Conservation (phyloP, 805 yeast species). For the Candida tibetensis region DNA sequence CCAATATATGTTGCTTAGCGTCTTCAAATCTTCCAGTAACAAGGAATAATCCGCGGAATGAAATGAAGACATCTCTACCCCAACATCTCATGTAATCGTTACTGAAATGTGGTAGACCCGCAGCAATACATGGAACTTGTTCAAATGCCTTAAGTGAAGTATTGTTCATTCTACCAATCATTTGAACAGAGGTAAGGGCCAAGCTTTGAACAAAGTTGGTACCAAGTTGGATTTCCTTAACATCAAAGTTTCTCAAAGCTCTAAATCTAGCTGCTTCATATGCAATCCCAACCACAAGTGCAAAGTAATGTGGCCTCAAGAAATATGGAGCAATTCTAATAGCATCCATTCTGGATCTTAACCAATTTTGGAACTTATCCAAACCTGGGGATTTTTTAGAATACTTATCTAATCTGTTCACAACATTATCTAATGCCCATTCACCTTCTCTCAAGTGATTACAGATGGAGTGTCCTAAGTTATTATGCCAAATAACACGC, state of each 20-base stretch:
- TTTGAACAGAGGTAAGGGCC: slow-evolving; percentile 80
- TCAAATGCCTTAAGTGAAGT: slow-evolving; percentile 72
- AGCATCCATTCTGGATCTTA: slow-evolving; percentile 58
- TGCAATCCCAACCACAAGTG: slow-evolving; percentile 74
- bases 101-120: slow-evolving; percentile 94
- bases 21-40: slow-evolving; percentile 76
- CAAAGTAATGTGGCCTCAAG: slow-evolving; percentile 83
- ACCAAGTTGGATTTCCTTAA: slow-evolving; percentile 52
- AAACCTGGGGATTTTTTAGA: slow-evolving; percentile 46
- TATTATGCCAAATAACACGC: slow-evolving; percentile 60
- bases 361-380: slow-evolving; percentile 63
- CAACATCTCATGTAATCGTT: slow-evolving; percentile 92
- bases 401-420: slow-evolving; percentile 59
- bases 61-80: slow-evolving; percentile 95
- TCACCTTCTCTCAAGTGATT: slow-evolving; percentile 75
- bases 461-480: slow-evolving; percentile 81
- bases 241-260: slow-evolving; percentile 54
- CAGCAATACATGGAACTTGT: slow-evolving; percentile 77
- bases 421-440: slow-evolving; percentile 86
- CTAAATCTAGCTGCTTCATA: slow-evolving; percentile 77
- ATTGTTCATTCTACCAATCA: slow-evolving; percentile 70
- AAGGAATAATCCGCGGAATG: slow-evolving; percentile 76
- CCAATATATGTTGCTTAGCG: slow-evolving; percentile 77
- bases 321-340: slow-evolving; percentile 71
- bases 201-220: slow-evolving; percentile 76